Base-by-base conservation (phyloP, 139 green algal genomes). In the Pleodorina starrii region DNA sequence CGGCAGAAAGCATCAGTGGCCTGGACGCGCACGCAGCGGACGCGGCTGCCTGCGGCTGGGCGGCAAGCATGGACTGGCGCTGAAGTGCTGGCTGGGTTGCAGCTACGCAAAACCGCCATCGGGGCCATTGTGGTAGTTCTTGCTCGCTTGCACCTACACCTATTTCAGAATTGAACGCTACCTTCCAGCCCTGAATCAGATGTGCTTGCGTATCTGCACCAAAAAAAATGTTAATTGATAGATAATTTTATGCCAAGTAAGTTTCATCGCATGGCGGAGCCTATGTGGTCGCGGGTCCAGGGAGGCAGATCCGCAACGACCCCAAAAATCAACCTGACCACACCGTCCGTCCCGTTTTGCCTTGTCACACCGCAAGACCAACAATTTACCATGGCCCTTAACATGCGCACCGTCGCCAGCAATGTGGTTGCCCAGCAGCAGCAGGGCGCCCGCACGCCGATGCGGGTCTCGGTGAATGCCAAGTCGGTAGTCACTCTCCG, bases 1-100 rank as follows among this genome's bases (percentile, higher is more conserved):
- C 95, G 93, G 91, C 95, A 98, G 66, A 96, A 95, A 11, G 86
- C 93, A 6, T 95, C 92, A 32, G 86, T 82, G 44, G 93, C 91
- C 5, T 77, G 79, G 17, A 84, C 87, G 6, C 50, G 74, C 12
- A 90, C 86, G 54, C 46, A 54, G 51, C 86, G 74, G 21, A 6
- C 43, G 21, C 72, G 54, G 29, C 85, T 51, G 17, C 2, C 0
- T 23, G 43, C n/a, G 3, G 44, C 16, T 19, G 36, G 59, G 0
- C 81, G 60, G 29, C 6, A 57, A 5, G 17, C 11, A 16, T 57
- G 44, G 14, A n/a, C 7, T n/a, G 84, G 19, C 6, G 51, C 36
- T 21, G 84, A 82, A 38, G 69, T 89, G 36, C 68, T 89, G 14
- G 14, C 51, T n/a, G 16, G 38, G 42, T 63, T 48, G 42, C 51